Percentiles rank a stretch among this genome's conserved stretches.
Conservation (phyloP, 768 basidiomycete species). For the Kwoniella europaea region DNA sequence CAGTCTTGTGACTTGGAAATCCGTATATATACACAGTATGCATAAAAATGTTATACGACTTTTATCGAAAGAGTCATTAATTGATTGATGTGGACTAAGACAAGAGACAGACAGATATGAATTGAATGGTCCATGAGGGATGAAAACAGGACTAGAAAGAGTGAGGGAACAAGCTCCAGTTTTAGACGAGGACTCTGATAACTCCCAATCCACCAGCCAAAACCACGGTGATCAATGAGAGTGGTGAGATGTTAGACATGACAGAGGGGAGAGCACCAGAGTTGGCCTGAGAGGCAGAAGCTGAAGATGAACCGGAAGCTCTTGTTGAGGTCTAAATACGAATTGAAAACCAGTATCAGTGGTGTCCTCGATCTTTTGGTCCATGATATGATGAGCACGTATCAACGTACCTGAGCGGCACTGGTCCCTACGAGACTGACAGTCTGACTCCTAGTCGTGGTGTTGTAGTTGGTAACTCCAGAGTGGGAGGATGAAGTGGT, state of each 20-base stretch:
- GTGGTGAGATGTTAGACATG: not conserved
- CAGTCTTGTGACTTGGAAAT: not conserved
- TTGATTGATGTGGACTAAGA: not conserved
- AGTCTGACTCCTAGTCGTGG: constrained; percentile 16
- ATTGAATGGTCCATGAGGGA: not conserved
- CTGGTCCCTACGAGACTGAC: constrained; percentile 3
- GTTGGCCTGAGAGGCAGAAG: not conserved
- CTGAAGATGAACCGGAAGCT: constrained; percentile 6
- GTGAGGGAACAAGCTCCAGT: not conserved
- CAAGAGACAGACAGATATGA: not conserved
- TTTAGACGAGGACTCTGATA: constrained; percentile 10
- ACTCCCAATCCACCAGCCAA: constrained; percentile 20
- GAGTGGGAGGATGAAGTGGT: constrained; percentile 8
- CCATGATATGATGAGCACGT: no score
- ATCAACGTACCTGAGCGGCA: constrained; percentile 23
- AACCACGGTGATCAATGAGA: constrained; percentile 15
- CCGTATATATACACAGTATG: not conserved
- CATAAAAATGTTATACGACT: not conserved
- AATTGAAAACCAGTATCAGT: no score
- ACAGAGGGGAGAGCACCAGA: not conserved
- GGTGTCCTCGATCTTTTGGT: no score
- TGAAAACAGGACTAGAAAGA: not conserved
- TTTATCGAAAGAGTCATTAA: not conserved
- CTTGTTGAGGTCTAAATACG: constrained; percentile 12
- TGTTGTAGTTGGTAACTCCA: constrained; percentile 21